Evolutionary conservation across 495 filamentous ascomycete species (phyloP).

Genomic region (Filosporella fistucella): DNA sequence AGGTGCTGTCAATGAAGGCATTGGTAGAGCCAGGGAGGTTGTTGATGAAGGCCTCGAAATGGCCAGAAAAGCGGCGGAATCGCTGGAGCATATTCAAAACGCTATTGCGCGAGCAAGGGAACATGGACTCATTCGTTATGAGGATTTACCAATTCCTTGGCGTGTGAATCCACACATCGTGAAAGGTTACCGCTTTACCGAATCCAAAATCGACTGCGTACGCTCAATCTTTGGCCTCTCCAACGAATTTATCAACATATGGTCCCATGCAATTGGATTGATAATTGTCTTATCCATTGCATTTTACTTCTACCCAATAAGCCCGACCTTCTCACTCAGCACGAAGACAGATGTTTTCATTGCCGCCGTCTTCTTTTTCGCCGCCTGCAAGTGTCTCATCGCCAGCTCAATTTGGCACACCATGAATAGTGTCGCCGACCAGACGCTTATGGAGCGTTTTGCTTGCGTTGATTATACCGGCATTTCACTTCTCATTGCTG

Average conservation of each 20-base stretch:
- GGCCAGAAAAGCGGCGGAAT: constrained; percentile 71
- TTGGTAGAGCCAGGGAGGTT: constrained; percentile 71
- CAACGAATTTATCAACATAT: constrained; percentile 97
- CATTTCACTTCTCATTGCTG: constrained; percentile 92
- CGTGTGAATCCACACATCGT: constrained; percentile 91
- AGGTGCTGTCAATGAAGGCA: constrained; percentile 65
- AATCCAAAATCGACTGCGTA: constrained; percentile 82
- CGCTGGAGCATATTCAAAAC: constrained; percentile 71
- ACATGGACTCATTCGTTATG: constrained; percentile 78
- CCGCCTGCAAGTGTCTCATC: constrained; percentile 90
- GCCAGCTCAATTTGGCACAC: constrained; percentile 98
- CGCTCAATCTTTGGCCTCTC: constrained; percentile 75
- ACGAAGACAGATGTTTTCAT: constrained; percentile 83
- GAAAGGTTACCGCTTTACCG: constrained; percentile 86
- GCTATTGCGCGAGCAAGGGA: constrained; percentile 77
- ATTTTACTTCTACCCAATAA: constrained; percentile 93
- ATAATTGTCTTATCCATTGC: constrained; percentile 83
- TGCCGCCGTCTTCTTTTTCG: constrained; percentile 93
- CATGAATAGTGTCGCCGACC: constrained; percentile 91
- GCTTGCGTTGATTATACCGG: constrained; percentile 99
- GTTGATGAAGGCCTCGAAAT: constrained; percentile 82
- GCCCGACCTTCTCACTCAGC: constrained; percentile 78
- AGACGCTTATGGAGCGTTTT: constrained; percentile 86
- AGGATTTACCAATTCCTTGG: constrained; percentile 90
- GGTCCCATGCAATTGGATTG: constrained; percentile 88